These are phyloP conservation scores for Tuber brumale DNA, from an alignment of 495 filamentous ascomycete genomes.

Conservation along the genomic window DNA sequence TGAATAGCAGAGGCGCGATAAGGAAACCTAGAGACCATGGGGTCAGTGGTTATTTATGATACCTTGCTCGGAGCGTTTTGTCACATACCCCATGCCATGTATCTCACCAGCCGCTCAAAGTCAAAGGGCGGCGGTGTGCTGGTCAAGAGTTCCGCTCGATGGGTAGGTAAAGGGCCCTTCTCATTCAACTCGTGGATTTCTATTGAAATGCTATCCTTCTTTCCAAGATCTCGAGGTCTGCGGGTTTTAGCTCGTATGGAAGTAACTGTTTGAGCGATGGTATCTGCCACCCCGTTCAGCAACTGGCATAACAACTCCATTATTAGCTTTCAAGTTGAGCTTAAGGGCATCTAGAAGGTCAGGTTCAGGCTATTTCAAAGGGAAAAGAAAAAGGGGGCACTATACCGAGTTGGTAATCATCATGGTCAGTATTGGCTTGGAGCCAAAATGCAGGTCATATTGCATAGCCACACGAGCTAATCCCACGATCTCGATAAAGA, in stretches of 20 bases:
- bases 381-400: slow-evolving; percentile 15
- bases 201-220: slow-evolving; percentile 68
- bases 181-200: slow-evolving; percentile 87
- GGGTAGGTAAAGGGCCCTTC: slow-evolving; percentile 68
- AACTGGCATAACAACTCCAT: slow-evolving; percentile 47
- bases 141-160: slow-evolving; percentile 55
- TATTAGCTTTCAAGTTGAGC: not conserved
- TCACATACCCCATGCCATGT: slow-evolving; percentile 74
- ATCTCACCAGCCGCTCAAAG: slow-evolving; percentile 79
- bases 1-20: slow-evolving; percentile 90
- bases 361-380: not conserved
- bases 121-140: slow-evolving; percentile 69
- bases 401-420: slow-evolving; percentile 95
- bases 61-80: not conserved
- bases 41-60: not conserved
- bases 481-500: slow-evolving; percentile 19
- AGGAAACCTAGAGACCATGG: slow-evolving; percentile 54
- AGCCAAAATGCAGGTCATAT: slow-evolving; percentile 86
- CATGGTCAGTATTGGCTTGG: slow-evolving; percentile 72
- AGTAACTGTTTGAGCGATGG: slow-evolving; percentile 87
- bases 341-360: slow-evolving; percentile 1
- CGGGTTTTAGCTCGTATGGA: slow-evolving; percentile 62
- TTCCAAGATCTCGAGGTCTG: slow-evolving; percentile 43
- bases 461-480: slow-evolving; percentile 27
- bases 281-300: slow-evolving; percentile 88